phyloP scores from a whole-genome alignment of 495 filamentous ascomycete genomes.

The Lineolata rhizophorae region DNA sequence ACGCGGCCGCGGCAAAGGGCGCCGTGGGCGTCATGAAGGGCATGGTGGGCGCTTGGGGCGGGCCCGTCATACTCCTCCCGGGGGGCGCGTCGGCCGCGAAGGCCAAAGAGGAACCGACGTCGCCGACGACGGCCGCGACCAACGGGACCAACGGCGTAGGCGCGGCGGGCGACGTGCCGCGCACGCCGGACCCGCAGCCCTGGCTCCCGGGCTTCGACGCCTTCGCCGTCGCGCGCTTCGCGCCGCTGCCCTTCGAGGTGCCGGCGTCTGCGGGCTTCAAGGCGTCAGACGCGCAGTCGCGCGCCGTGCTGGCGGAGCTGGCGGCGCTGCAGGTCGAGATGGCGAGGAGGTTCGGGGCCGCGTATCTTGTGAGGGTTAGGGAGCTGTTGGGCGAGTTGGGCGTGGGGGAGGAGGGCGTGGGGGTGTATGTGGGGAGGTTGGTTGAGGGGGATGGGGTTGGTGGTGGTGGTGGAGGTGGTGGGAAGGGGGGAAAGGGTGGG shows the following conservation, averaged over 20 bases:
- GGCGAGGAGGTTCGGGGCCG: constrained; percentile 57
- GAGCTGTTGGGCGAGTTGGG: no score
- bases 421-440: no score
- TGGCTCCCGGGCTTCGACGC: constrained; percentile 75
- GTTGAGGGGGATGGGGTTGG: no score
- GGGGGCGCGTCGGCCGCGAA: constrained; percentile 18
- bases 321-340: constrained; percentile 68
- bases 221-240: constrained; percentile 75
- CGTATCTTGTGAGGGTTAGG: constrained; percentile 34
- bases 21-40: constrained; percentile 57
- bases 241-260: constrained; percentile 70
- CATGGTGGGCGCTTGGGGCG: constrained; percentile 72
- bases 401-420: no score
- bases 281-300: constrained; percentile 63
- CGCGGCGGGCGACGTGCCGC: no score
- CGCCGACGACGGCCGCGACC: constrained; percentile 12
- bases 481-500: no score
- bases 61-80: constrained; percentile 40
- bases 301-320: constrained; percentile 66
- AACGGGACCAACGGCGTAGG: constrained; percentile 1
- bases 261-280: constrained; percentile 54
- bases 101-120: constrained; percentile 10
- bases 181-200: no score
- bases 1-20: constrained; percentile 61
- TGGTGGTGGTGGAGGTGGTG: no score